Evolutionary conservation across 208 protist genomes (phyloP).

Genomic region (Leishmania arabica): DNA sequence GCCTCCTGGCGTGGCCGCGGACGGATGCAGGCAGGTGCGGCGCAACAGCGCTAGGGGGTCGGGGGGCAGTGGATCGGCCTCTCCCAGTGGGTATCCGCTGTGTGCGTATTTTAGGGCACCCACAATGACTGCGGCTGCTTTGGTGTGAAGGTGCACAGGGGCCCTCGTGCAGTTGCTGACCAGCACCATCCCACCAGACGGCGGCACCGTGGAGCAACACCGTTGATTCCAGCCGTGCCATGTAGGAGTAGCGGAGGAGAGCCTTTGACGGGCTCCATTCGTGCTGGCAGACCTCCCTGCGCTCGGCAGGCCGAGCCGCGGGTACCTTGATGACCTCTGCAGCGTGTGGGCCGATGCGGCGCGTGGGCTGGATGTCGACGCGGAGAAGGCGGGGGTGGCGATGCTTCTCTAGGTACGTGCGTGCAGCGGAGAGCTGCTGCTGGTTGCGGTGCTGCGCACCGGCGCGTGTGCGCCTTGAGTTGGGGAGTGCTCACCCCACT

Average conservation of each 20-base stretch:
- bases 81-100: not conserved
- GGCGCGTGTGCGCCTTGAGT: not conserved
- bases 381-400: too few species aligned
- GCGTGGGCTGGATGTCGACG: too few species aligned
- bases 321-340: too few species aligned
- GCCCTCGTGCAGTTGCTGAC: not conserved
- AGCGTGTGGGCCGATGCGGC: too few species aligned
- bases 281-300: too few species aligned
- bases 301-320: too few species aligned
- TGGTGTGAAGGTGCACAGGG: not conserved
- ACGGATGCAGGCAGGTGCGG: not conserved
- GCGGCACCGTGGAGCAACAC: not conserved
- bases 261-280: too few species aligned
- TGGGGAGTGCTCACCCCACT: not conserved
- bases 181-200: not conserved
- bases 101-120: not conserved
- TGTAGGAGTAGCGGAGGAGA: not conserved
- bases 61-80: not conserved
- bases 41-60: not conserved
- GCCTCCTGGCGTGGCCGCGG: not conserved
- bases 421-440: too few species aligned
- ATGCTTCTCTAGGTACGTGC: too few species aligned
- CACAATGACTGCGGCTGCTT: not conserved
- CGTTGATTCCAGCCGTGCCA: not conserved
- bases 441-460: not conserved